Percentiles rank a stretch among this genome's conserved stretches.
phyloP scores from a whole-genome alignment of 768 basidiomycete genomes.

The Podaxis sp. region DNA sequence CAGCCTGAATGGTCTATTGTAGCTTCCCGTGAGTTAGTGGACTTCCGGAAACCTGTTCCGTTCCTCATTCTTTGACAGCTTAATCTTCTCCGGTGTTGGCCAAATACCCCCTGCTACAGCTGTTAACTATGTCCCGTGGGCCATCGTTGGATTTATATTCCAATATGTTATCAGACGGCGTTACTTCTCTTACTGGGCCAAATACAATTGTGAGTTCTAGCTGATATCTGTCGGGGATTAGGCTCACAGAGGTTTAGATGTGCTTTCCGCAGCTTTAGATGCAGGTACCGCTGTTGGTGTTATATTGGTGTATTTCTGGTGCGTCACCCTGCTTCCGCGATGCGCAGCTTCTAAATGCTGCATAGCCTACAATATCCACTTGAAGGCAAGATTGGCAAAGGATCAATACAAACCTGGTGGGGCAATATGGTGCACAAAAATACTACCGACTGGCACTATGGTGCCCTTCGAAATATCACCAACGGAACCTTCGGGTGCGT shows the following conservation, averaged over 20 bases:
- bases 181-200: slow-evolving; percentile 73
- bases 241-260: slow-evolving; percentile 42
- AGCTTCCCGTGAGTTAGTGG: slow-evolving; percentile 46
- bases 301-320: slow-evolving; percentile 71
- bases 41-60: neutral
- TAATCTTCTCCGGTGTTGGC: slow-evolving; percentile 68
- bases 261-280: slow-evolving; percentile 75
- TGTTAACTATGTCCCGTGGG: slow-evolving; percentile 83
- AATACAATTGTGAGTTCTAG: slow-evolving; percentile 63
- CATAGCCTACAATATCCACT: slow-evolving; percentile 45
- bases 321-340: slow-evolving; percentile 22
- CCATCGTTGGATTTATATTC: slow-evolving; percentile 73
- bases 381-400: slow-evolving; percentile 36
- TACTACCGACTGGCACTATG: slow-evolving; percentile 35
- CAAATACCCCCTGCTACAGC: slow-evolving; percentile 82
- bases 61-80: slow-evolving; percentile 29
- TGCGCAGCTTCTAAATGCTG: neutral
- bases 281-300: slow-evolving; percentile 68
- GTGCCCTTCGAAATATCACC: slow-evolving; percentile 25
- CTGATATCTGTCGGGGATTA: neutral
- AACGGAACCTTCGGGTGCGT: slow-evolving; percentile 38
- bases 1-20: slow-evolving; percentile 7
- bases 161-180: slow-evolving; percentile 68
- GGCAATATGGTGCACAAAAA: slow-evolving; percentile 36
- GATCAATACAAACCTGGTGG: slow-evolving; percentile 42